phyloP scores from a whole-genome alignment of 495 filamentous ascomycete genomes.

The Daldinia bambusicola region DNA sequence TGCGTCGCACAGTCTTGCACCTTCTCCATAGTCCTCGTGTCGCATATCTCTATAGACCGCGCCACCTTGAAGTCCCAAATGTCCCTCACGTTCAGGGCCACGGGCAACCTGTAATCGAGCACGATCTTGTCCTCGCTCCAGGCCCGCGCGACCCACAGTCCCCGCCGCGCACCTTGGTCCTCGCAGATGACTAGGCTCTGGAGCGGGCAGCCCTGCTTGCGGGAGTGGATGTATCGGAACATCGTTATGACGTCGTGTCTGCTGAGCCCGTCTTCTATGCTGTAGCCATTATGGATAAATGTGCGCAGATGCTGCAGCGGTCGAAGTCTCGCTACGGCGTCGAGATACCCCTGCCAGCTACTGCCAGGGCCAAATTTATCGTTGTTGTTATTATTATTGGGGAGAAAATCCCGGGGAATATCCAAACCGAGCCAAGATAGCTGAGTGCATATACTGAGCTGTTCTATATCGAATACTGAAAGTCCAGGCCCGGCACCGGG shows the following conservation, averaged over 20 bases:
- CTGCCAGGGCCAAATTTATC: not conserved
- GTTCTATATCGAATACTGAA: not conserved
- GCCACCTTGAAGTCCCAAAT: constrained; percentile 1
- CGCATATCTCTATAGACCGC: not conserved
- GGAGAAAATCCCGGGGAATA: not conserved
- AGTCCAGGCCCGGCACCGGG: not conserved
- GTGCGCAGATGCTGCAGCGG: not conserved
- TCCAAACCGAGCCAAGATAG: not conserved
- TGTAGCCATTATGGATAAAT: constrained; percentile 1
- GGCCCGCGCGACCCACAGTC: not conserved
- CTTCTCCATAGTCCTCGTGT: not conserved
- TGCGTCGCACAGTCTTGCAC: not conserved
- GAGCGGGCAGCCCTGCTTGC: not conserved
- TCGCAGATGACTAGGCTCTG: constrained; percentile 7
- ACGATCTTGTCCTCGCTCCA: not conserved
- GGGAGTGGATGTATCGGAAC: not conserved
- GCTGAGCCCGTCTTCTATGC: not conserved
- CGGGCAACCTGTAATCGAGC: not conserved
- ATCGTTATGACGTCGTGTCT: not conserved
- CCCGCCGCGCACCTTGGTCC: not conserved
- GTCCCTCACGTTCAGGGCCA: not conserved
- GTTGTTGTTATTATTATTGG: not conserved
- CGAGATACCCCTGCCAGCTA: not conserved
- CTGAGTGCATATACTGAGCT: not conserved
- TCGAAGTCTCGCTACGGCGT: not conserved